Conservation (phyloP, 768 basidiomycete species). For the Psilocybe cubensis region DNA sequence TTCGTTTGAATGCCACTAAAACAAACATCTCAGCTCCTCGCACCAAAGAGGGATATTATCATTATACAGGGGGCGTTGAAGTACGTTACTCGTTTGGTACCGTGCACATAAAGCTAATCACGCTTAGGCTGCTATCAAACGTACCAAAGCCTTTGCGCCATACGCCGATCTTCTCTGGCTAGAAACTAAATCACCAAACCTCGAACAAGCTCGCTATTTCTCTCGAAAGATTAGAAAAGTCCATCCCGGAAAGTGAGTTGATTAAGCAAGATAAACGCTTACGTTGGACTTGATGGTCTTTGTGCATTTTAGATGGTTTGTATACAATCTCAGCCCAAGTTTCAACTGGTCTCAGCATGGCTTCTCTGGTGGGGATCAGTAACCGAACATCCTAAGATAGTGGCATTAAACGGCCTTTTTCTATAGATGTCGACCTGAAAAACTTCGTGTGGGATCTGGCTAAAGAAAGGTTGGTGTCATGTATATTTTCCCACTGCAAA, state of each 20-base stretch:
- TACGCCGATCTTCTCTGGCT: constrained; percentile 92
- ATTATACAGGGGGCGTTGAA: constrained; percentile 80
- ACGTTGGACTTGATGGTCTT: no score
- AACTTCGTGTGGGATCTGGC: constrained; percentile 89
- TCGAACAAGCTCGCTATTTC: constrained; percentile 79
- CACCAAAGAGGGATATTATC: constrained; percentile 91
- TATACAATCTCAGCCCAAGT: constrained; percentile 92
- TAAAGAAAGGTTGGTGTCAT: constrained; percentile 70
- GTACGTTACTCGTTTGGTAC: constrained; percentile 30
- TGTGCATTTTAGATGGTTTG: no score
- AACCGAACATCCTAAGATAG: background rate
- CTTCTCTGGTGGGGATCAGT: constrained; percentile 55
- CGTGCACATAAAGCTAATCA: background rate
- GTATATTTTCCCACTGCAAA: background rate
- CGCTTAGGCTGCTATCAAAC: constrained; percentile 73
- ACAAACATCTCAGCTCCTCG: constrained; percentile 61
- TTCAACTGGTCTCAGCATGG: constrained; percentile 92
- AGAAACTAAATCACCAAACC: constrained; percentile 88
- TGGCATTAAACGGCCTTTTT: constrained; percentile 1
- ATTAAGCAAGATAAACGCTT: no score
- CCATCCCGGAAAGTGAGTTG: constrained; percentile 70
- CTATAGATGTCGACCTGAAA: constrained; percentile 73
- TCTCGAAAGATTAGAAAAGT: constrained; percentile 73
- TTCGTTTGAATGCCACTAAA: background rate
- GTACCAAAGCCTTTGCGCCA: constrained; percentile 78